phyloP scores from a whole-genome alignment of 345 rosid genomes.

The Eucalyptus cladocalyx region DNA sequence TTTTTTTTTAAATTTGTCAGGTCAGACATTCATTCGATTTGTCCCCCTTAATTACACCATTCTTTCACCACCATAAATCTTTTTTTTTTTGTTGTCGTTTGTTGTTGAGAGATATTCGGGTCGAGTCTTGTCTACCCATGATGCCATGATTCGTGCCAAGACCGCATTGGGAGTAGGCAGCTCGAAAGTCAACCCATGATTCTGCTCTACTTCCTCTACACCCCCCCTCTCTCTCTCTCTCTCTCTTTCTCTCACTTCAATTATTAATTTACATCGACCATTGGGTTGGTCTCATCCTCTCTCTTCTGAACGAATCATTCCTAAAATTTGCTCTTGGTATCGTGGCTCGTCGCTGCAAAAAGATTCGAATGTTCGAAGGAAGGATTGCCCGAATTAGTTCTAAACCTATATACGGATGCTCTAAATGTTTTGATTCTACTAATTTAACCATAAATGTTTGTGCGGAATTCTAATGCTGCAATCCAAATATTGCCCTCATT shows the following conservation, averaged over 20 bases:
- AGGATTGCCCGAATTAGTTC: neutral
- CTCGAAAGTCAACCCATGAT: neutral
- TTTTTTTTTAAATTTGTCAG: neutral
- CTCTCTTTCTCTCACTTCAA: neutral
- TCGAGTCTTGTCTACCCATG: neutral
- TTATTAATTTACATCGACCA: neutral
- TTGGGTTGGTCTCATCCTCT: neutral
- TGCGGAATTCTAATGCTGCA: rapidly evolving
- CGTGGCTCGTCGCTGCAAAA: neutral
- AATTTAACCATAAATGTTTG: neutral
- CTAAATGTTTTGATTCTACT: neutral
- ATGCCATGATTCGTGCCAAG: neutral
- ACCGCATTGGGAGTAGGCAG: neutral
- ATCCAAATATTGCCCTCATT: neutral
- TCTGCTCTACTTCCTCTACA: neutral
- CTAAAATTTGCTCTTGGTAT: neutral
- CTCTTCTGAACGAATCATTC: neutral
- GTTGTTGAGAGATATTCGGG: neutral
- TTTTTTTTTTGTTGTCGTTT: too few relatives aligned
- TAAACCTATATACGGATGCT: neutral
- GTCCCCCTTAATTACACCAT: neutral
- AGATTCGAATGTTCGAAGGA: neutral
- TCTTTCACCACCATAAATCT: neutral
- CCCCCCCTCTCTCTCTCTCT: neutral
- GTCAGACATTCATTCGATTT: neutral